Evolutionary conservation across 257 asterid species (phyloP).

Genomic region (Solanum piurae): DNA sequence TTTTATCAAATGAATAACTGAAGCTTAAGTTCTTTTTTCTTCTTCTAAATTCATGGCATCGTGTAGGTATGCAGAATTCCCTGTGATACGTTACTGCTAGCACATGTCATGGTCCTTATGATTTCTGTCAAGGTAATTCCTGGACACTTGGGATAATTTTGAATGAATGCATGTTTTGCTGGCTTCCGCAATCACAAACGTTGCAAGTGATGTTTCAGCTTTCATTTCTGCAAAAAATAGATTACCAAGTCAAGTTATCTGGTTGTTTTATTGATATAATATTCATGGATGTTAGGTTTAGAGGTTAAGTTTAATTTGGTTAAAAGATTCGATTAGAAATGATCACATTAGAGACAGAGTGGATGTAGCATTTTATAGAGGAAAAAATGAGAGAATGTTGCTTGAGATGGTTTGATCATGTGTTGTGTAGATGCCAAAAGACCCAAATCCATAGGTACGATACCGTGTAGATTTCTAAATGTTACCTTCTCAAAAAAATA

Average conservation of each 20-base stretch:
- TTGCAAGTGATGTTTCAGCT: neutral
- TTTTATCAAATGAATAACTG: neutral
- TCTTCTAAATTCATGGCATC: neutral
- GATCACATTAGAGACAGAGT: neutral
- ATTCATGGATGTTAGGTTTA: neutral
- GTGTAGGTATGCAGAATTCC: constrained; percentile 44
- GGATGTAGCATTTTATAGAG: neutral
- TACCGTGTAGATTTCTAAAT: neutral
- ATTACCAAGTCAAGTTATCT: neutral
- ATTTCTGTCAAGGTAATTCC: constrained; percentile 63
- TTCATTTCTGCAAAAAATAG: neutral
- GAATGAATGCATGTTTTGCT: neutral
- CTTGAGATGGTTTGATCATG: neutral
- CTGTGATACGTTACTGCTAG: constrained; percentile 33
- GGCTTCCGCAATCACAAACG: neutral
- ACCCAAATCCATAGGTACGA: neutral
- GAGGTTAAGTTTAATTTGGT: neutral
- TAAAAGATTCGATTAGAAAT: neutral
- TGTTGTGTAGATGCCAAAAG: neutral
- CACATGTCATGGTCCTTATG: constrained; percentile 74
- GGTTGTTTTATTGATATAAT: neutral
- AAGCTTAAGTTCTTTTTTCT: neutral
- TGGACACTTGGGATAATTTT: neutral
- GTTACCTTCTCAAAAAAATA: neutral
- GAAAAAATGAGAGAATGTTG: neutral